These are phyloP conservation scores for Cercis canadensis DNA, from an alignment of 306 rosid genomes.

Conservation along the genomic window DNA sequence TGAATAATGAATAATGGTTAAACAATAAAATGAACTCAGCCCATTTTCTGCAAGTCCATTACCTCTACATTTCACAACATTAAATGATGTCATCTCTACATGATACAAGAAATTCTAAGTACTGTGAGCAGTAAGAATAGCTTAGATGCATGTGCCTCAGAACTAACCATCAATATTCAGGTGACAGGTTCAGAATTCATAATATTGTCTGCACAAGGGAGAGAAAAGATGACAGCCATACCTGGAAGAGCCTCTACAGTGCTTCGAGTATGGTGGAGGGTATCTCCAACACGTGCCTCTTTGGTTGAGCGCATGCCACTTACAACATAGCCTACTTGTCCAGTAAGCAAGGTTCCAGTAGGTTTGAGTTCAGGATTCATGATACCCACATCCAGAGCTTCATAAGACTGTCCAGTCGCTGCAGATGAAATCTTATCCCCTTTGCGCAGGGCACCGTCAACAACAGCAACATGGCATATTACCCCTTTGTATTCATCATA, in stretches of 20 bases:
- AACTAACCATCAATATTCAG: constrained; percentile 1
- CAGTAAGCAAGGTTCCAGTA: constrained; percentile 84
- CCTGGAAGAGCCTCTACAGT: constrained; percentile 78
- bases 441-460: constrained; percentile 77
- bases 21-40: constrained; percentile 27
- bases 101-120: constrained; percentile 7
- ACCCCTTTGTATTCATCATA: constrained; percentile 95
- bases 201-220: constrained; percentile 6
- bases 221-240: constrained; percentile 35
- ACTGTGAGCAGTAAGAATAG: constrained; percentile 18
- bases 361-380: constrained; percentile 95
- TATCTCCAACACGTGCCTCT: constrained; percentile 94
- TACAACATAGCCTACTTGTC: constrained; percentile 95
- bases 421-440: constrained; percentile 88
- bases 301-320: constrained; percentile 98
- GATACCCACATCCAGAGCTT: constrained; percentile 84
- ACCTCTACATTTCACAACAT: neutral
- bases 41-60: constrained; percentile 26
- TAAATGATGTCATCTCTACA: neutral
- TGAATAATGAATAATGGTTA: constrained; percentile 14
- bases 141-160: constrained; percentile 10
- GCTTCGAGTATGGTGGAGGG: constrained; percentile 69
- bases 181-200: neutral
- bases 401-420: constrained; percentile 76
- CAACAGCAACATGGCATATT: constrained; percentile 90